These are phyloP conservation scores for Symmetrospora coprosmae DNA, from an alignment of 768 basidiomycete genomes.

Conservation along the genomic window DNA sequence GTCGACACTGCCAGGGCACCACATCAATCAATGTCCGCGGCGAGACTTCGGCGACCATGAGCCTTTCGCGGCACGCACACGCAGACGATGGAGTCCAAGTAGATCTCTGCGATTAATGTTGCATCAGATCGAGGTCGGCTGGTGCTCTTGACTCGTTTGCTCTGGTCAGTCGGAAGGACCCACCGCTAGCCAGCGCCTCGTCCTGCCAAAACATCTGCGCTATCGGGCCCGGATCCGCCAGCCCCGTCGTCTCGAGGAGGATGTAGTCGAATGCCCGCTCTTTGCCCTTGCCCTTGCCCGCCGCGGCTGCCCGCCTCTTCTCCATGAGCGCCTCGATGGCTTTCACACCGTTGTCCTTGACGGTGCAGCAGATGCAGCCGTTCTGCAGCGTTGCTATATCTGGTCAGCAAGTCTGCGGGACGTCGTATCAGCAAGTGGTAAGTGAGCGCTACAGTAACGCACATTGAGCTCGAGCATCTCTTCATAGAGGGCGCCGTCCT, in stretches of 20 bases:
- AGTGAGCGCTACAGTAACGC: no score
- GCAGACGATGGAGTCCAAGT: constrained; percentile 70
- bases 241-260: constrained; percentile 68
- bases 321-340: constrained; percentile 54
- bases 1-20: constrained; percentile 7
- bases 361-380: constrained; percentile 95
- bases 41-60: neutral
- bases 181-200: constrained; percentile 38
- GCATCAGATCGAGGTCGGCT: neutral
- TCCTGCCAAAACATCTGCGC: constrained; percentile 40
- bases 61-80: constrained; percentile 38
- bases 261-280: constrained; percentile 92
- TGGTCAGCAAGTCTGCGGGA: neutral
- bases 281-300: constrained; percentile 43
- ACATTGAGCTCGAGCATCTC: constrained; percentile 65
- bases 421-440: neutral
- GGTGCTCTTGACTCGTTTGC: no score
- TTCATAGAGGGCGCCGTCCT: constrained; percentile 50
- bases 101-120: constrained; percentile 29
- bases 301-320: constrained; percentile 1
- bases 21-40: no score
- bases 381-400: constrained; percentile 37
- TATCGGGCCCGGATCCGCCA: constrained; percentile 29
- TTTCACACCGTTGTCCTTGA: constrained; percentile 81
- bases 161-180: no score